Evolutionary conservation across 768 basidiomycete genomes (phyloP), one percentile per base, ranked within the genome.

Genomic region (Trametes villosa): DNA sequence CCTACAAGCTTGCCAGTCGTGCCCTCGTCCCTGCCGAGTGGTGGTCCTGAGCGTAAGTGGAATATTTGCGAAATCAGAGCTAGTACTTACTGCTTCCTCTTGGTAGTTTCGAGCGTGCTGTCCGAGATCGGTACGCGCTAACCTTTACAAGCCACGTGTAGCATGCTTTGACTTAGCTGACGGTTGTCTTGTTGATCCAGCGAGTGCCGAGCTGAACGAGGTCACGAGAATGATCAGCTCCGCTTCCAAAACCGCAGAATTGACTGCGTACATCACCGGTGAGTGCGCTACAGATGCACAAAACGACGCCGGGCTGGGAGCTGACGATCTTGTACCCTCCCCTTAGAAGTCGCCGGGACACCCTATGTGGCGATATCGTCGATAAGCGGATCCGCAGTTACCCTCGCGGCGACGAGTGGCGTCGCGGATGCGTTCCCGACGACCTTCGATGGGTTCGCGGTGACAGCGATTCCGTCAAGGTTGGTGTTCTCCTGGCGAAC

Each of bases 371-470:
- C 20, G 22, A 13, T 52, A 9, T 52, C 50, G 11, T 52, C 50
- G 11, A 52, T 36, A 7, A 33, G 50, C 20, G 50, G 50, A 9
- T 20, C 34, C 17, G 50, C 50, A 6, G 29, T 52, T 7, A 52
- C 50, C 11, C 50, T 52, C 36, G 50, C 50, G 24, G 22, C 38
- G 36, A 52, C 20, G 20, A 33, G 31, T 7, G 50, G 34, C 2
- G 36, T 34, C 13, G n/a, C n/a, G n/a, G n/a, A 41, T 1, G 50
- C 36, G 22, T 52, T 52, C 50, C 15, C 34, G 36, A 52, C 50
- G 26, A 52, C 50, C 22, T 52, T 52, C 50, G 50, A 52, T 24
- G 50, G 50, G 13, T 6, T 52, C 22, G n/a, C 22, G 20, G 33
- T 24, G 50, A 52, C 50, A 8, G 50, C 50, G 22, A 34, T 52